A percentile compares a stretch with the other conserved stretches of the same genome.
Evolutionary conservation across 1,139 yeast genomes (phyloP).

Genomic region (Candida glucosophila): DNA sequence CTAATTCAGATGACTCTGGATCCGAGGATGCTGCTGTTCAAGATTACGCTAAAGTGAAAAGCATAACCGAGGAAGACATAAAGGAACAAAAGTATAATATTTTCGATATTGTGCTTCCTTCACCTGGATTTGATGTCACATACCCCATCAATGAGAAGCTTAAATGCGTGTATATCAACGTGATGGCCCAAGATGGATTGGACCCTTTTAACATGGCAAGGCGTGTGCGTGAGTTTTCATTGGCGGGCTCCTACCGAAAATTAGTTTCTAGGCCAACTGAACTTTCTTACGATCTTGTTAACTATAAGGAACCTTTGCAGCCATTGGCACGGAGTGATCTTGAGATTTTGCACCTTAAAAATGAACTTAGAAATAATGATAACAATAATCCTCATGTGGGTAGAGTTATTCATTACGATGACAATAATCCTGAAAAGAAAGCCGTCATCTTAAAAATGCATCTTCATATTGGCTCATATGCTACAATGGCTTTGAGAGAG

Average conservation of each 20-base stretch:
- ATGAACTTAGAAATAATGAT: slow-evolving; percentile 23
- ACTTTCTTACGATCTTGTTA: slow-evolving; percentile 55
- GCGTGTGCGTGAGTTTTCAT: slow-evolving; percentile 77
- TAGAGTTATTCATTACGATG: slow-evolving; percentile 28
- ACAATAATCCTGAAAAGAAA: slow-evolving; percentile 35
- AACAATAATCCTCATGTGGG: slow-evolving; percentile 17
- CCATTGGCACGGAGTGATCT: slow-evolving; percentile 78
- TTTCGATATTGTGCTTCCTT: slow-evolving; percentile 81
- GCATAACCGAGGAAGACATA: slow-evolving; percentile 68
- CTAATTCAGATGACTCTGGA: slow-evolving; percentile 39
- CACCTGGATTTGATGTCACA: slow-evolving; percentile 85
- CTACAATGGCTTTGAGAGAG: slow-evolving; percentile 96
- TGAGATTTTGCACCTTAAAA: slow-evolving; percentile 51
- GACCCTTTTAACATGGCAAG: slow-evolving; percentile 83
- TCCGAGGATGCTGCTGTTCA: slow-evolving; percentile 58
- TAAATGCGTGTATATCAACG: slow-evolving; percentile 53
- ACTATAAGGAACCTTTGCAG: slow-evolving; percentile 54
- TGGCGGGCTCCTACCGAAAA: slow-evolving; percentile 83
- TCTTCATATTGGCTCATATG: slow-evolving; percentile 83
- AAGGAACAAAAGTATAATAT: slow-evolving; percentile 53
- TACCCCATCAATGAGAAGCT: slow-evolving; percentile 69
- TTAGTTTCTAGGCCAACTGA: slow-evolving; percentile 61
- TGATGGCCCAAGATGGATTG: slow-evolving; percentile 74
- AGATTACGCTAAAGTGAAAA: slow-evolving; percentile 53
- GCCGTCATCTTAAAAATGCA: slow-evolving; percentile 75